phyloP scores from a whole-genome alignment of 768 basidiomycete genomes.

The Cystobasidium onofrii region DNA sequence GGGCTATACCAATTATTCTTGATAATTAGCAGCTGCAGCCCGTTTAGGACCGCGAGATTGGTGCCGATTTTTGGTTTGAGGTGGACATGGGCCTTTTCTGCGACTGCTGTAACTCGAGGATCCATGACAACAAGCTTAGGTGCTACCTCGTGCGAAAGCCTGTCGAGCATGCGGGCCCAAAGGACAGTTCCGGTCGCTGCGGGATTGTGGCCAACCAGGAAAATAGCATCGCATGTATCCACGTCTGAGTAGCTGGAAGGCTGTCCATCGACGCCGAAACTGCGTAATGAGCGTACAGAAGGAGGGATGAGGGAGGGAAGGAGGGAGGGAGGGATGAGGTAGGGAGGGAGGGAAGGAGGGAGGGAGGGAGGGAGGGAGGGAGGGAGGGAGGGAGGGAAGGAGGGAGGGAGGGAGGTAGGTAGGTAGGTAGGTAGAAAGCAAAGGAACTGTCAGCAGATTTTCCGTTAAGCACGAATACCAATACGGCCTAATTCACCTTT shows the following conservation, averaged over 20 bases:
- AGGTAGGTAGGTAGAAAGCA: too few relatives aligned
- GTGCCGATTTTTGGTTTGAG: slow-evolving; percentile 34
- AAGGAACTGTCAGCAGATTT: too few relatives aligned
- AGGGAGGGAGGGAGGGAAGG: too few relatives aligned
- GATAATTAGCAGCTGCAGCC: slow-evolving; percentile 35
- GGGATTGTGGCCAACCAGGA: slow-evolving; percentile 39
- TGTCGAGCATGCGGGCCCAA: slow-evolving; percentile 39
- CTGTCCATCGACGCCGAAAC: slow-evolving; percentile 39
- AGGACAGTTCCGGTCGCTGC: slow-evolving; percentile 40
- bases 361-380: too few relatives aligned
- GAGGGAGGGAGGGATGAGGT: too few relatives aligned
- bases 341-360: too few relatives aligned
- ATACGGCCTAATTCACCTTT: background rate
- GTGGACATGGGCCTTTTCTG: slow-evolving; percentile 34
- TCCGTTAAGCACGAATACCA: too few relatives aligned
- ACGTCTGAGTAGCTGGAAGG: slow-evolving; percentile 34
- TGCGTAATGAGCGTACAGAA: too few relatives aligned
- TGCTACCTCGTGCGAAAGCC: slow-evolving; percentile 36
- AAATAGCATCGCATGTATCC: slow-evolving; percentile 36
- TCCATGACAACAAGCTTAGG: slow-evolving; percentile 38
- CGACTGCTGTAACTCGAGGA: slow-evolving; percentile 35
- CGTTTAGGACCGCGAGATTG: slow-evolving; percentile 38
- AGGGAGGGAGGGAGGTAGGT: too few relatives aligned
- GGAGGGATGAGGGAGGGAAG: too few relatives aligned
- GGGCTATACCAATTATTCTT: slow-evolving; percentile 35